These are phyloP conservation scores for Trichosporon sp. DNA, from an alignment of 1,284 basidiomycete genomes.

Conservation along the genomic window DNA sequence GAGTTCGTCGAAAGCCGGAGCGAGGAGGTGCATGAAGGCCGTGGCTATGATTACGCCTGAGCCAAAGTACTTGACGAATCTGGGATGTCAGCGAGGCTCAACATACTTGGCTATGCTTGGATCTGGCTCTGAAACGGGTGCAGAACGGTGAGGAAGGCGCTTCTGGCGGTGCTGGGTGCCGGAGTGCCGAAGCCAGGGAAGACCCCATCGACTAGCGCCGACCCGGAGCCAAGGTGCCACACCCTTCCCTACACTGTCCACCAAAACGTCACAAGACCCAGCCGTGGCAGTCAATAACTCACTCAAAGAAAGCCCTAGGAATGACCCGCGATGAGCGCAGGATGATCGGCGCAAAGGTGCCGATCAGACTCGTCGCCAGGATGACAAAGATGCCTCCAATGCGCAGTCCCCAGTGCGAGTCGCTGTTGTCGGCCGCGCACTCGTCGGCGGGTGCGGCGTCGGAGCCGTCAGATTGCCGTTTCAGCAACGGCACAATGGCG, in stretches of 20 bases:
- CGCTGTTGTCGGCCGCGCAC: constrained; percentile 23
- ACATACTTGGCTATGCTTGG: too few relatives aligned
- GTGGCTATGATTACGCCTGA: constrained; percentile 93
- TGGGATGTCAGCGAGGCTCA: constrained; percentile 7
- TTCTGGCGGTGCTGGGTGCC: too few relatives aligned
- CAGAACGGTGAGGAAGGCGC: too few relatives aligned
- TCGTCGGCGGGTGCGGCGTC: not conserved
- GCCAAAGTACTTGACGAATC: constrained; percentile 92
- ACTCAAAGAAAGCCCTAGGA: constrained; percentile 68
- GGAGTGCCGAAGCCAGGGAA: too few relatives aligned
- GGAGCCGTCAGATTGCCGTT: not conserved
- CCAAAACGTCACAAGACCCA: not conserved
- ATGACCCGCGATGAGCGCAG: constrained; percentile 60
- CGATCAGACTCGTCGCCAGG: constrained; percentile 51
- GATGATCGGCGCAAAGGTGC: constrained; percentile 77
- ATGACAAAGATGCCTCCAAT: constrained; percentile 87
- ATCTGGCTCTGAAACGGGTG: too few relatives aligned
- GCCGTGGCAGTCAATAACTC: constrained; percentile 35
- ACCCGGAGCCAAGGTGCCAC: not conserved
- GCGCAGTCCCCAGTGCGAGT: constrained; percentile 51
- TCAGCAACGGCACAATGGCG: not conserved
- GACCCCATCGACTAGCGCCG: too few relatives aligned
- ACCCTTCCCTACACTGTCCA: not conserved
- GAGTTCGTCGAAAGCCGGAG: constrained; percentile 68
- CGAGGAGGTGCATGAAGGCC: constrained; percentile 78